Base-by-base conservation (phyloP, 2,329 filamentous ascomycete species). In the Xylaria sp. region DNA sequence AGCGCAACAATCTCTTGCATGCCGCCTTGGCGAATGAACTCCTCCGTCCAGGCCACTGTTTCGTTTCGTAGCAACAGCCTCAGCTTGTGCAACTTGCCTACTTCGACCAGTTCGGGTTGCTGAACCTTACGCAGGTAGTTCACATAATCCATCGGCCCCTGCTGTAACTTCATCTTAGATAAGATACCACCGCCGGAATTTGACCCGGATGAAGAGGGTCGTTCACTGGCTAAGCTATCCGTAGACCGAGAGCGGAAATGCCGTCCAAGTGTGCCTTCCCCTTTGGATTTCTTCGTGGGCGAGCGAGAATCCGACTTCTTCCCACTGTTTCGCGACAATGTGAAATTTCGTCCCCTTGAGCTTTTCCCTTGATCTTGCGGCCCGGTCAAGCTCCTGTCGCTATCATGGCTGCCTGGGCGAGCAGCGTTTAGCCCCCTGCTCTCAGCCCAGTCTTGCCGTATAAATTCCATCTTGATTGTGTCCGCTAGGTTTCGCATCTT, bases 51-150 rank as follows among this genome's bases (percentile, higher is more conserved):
- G 13, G 92, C 89, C 6, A 99, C 94, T 0, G 95, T 97, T 83
- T 99, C 96, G 77, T 98, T 98, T 20, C 96, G 90, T 63, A 99
- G 86, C 62, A 98, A 83, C 23, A 98, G 86, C 15, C 95, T 90
- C 55, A 99, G 86, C 82, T 98, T 98, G 82, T 98, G 96, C 44
- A 99, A 83, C 79, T 96, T 95, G 54, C 94, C 94, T n/a, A 98
- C 93, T 79, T 98, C 95, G 10, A 98, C 91, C 48, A 90, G 84
- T 76, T 96, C 89, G 0, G 94, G 94, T 81, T 93, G 92, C 73
- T 90, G 91, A 1, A 92, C 91, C 80, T 94, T 94, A 76, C 89
- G 88, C 74, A 98, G 83, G 78, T 98, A 97, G 25, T 88, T 86
- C 46, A 98, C 94, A 81, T 97, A 97, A 77, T 98, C 94, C 51